Percentiles rank a stretch among this genome's conserved stretches.
Conservation (phyloP, 345 rosid species). For the Populus ilicifolia region DNA sequence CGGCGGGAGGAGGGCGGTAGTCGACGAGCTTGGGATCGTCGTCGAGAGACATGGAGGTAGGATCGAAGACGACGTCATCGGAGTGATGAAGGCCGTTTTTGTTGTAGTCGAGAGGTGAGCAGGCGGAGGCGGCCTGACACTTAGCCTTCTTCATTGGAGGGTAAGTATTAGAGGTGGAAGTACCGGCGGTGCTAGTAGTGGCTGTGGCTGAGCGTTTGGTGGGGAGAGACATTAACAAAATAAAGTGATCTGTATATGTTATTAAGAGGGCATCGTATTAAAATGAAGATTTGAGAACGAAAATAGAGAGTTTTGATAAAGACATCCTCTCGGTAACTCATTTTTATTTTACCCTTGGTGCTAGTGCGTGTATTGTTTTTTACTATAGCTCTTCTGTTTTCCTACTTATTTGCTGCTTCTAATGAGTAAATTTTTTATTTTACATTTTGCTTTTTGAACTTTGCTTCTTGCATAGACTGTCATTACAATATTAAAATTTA, state of each 20-base stretch:
- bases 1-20: constrained; percentile 33
- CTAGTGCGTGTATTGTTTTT: not conserved
- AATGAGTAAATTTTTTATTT: too few relatives aligned
- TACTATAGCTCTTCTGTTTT: too few relatives aligned
- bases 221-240: constrained; percentile 75
- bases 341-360: too few relatives aligned
- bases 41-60: constrained; percentile 45
- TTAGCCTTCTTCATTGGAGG: constrained; percentile 68
- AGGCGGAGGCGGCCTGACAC: constrained; percentile 52
- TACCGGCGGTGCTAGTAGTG: constrained; percentile 20
- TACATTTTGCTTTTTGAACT: too few relatives aligned
- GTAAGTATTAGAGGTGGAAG: constrained; percentile 9
- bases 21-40: constrained; percentile 57
- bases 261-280: constrained; percentile 27
- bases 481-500: too few relatives aligned
- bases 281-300: not conserved
- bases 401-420: too few relatives aligned
- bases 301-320: not conserved
- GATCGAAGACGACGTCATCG: constrained; percentile 49
- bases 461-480: too few relatives aligned
- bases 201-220: constrained; percentile 62
- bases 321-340: not conserved
- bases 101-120: constrained; percentile 41
- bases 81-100: constrained; percentile 54
- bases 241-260: constrained; percentile 14